Percentiles rank a stretch among this genome's conserved stretches.
These are phyloP conservation scores for Monilinia laxa DNA, from an alignment of 2,329 filamentous ascomycete genomes.

Conservation along the genomic window DNA sequence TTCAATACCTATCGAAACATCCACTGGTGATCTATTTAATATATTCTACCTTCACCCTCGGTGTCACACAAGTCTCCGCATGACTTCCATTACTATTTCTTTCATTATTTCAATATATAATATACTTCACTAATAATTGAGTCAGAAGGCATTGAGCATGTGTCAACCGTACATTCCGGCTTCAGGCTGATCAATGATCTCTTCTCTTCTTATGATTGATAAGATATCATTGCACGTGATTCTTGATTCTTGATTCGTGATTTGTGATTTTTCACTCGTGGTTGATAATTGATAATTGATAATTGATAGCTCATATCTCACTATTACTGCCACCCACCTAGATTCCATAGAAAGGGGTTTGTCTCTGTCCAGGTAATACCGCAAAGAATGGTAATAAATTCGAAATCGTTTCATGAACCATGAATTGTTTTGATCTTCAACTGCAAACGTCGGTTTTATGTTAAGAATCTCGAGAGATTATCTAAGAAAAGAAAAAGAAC, in stretches of 20 bases:
- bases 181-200: conserved; percentile 5
- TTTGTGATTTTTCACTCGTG: too few species aligned
- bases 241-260: neutral
- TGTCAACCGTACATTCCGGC: conserved; percentile 16
- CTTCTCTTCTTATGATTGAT: neutral
- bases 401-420: neutral
- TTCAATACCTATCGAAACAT: neutral
- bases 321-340: too few species aligned
- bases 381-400: conserved; percentile 4
- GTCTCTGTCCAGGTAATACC: neutral
- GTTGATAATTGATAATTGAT: too few species aligned
- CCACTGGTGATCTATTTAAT: too few species aligned
- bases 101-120: conserved; percentile 3
- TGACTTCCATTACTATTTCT: conserved; percentile 9
- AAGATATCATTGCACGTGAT: conserved; percentile 2
- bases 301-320: too few species aligned
- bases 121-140: neutral
- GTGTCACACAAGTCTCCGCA: conserved; percentile 12
- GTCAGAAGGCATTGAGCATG: conserved; percentile 18
- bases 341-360: conserved; percentile 3
- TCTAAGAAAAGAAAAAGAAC: neutral
- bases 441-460: conserved; percentile 11
- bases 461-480: neutral
- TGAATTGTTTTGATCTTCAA: neutral
- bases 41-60: too few species aligned